Evolutionary conservation across 257 asterid genomes (phyloP).

Genomic region (Paraleonurus japonicus): DNA sequence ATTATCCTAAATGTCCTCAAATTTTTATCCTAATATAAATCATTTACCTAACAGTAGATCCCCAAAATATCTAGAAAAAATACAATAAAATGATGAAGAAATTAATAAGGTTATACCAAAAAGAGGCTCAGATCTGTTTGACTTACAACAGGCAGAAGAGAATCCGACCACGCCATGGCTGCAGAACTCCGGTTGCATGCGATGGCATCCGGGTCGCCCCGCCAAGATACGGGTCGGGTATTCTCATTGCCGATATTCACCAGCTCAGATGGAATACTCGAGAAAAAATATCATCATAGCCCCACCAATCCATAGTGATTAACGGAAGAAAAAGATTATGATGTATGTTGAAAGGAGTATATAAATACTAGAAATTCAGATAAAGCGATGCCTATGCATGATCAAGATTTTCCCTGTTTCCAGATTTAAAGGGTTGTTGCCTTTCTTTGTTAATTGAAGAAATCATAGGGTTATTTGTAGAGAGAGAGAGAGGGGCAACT

Average conservation of each 20-base stretch:
- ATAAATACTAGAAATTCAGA: not conserved
- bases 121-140: too few species aligned
- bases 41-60: too few species aligned
- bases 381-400: not conserved
- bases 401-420: not conserved
- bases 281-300: not conserved
- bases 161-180: not conserved
- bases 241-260: not conserved
- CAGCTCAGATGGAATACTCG: not conserved
- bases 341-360: not conserved
- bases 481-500: not conserved
- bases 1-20: too few species aligned
- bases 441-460: not conserved
- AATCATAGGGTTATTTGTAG: not conserved
- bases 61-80: too few species aligned
- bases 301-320: not conserved
- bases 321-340: not conserved
- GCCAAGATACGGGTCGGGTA: not conserved
- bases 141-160: not conserved
- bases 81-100: too few species aligned
- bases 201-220: not conserved
- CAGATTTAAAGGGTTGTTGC: not conserved
- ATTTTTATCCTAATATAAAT: too few species aligned
- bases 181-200: not conserved
- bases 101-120: too few species aligned